Evolutionary conservation across 495 filamentous ascomycete species (phyloP).

Genomic region (Hypoxylon lenormandii): DNA sequence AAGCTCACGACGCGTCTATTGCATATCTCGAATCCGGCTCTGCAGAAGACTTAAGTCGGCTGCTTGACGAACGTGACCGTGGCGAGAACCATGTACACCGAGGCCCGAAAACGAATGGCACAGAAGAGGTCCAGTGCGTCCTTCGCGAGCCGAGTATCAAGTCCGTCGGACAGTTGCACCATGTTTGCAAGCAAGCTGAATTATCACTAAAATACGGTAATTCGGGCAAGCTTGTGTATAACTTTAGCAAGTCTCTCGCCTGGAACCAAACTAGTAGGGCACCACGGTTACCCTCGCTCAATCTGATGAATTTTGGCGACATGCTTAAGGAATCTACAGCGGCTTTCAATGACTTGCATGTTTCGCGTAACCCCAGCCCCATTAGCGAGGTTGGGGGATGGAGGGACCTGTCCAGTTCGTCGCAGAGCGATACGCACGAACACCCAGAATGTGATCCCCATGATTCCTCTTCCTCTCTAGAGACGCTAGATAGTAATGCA

Average conservation of each 20-base stretch:
- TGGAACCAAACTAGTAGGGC: constrained; percentile 35
- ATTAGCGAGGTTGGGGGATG: constrained; percentile 28
- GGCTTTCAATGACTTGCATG: not conserved
- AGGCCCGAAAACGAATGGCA: constrained; percentile 35
- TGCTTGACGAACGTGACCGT: constrained; percentile 28
- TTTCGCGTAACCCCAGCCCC: not conserved
- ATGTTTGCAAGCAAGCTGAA: constrained; percentile 25
- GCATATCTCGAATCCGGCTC: constrained; percentile 17
- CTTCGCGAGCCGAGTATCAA: constrained; percentile 34
- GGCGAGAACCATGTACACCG: constrained; percentile 16
- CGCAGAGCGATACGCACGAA: not conserved
- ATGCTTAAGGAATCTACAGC: not conserved
- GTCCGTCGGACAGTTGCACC: constrained; percentile 29
- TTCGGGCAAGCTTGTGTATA: constrained; percentile 18
- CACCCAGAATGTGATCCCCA: not conserved
- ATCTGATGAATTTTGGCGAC: constrained; percentile 9
- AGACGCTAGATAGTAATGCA: not conserved
- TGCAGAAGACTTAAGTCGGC: constrained; percentile 14
- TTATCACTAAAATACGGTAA: constrained; percentile 14
- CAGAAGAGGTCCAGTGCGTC: constrained; percentile 31
- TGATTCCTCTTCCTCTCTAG: not conserved
- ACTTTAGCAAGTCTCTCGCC: constrained; percentile 33
- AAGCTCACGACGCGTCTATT: constrained; percentile 28
- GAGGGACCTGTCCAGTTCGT: constrained; percentile 12
- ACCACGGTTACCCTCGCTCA: constrained; percentile 28